Conservation (phyloP, 108 stramenopile species). For the Schizochytrium sp. region DNA sequence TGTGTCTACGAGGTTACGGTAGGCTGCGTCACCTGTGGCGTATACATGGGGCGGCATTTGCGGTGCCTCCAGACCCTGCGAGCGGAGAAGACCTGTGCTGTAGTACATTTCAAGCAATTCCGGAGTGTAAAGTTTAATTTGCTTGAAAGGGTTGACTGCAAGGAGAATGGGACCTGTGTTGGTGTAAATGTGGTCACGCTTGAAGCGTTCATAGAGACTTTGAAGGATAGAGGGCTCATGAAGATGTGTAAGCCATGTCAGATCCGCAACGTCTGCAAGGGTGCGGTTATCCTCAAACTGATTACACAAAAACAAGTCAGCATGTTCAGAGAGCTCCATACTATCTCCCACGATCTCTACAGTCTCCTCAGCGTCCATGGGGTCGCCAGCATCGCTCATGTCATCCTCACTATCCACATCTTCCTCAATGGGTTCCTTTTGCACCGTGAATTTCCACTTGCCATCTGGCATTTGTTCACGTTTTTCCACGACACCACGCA, state of each 20-base stretch:
- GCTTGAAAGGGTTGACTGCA: conserved; percentile 80
- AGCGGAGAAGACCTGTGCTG: conserved; percentile 67
- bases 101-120: conserved; percentile 72
- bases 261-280: conserved; percentile 78
- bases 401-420: neutral
- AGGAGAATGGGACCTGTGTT: conserved; percentile 76
- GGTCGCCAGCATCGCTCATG: neutral
- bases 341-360: neutral
- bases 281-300: conserved; percentile 31
- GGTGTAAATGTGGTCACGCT: conserved; percentile 75
- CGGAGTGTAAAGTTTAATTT: conserved; percentile 70
- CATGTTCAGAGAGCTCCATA: conserved; percentile 27
- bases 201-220: conserved; percentile 87
- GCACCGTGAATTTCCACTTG: neutral
- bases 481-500: conserved; percentile 35
- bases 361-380: neutral
- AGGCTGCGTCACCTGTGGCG: conserved; percentile 92
- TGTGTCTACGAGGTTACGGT: conserved; percentile 91
- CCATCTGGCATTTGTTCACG: neutral
- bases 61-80: conserved; percentile 53
- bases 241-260: conserved; percentile 94
- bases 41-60: conserved; percentile 90
- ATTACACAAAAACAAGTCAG: conserved; percentile 12
- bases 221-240: conserved; percentile 99
- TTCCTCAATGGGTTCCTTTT: neutral